phyloP scores from a whole-genome alignment of 164 flowering plant genomes.

The Kalanchoe fedtschenkoi region DNA sequence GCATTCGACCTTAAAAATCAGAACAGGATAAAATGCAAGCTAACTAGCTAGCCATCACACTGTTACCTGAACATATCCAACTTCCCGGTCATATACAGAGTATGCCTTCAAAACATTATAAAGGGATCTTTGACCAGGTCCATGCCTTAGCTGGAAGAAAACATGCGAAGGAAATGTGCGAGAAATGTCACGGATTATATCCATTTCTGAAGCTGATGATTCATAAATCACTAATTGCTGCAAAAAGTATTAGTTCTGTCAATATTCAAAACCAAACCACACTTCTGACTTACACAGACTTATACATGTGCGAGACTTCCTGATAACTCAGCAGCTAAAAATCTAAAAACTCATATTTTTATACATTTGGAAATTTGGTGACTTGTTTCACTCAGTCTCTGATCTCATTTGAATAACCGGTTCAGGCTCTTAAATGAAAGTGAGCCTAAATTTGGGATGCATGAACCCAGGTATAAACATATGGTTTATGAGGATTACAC shows the following conservation, averaged over 20 bases:
- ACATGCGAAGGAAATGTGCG: constrained; percentile 98
- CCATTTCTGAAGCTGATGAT: constrained; percentile 90
- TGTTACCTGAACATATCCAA: constrained; percentile 94
- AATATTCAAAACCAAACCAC: not conserved
- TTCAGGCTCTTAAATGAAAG: not conserved
- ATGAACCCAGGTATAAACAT: not conserved
- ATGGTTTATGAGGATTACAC: too few relatives aligned
- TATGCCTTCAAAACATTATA: constrained; percentile 97
- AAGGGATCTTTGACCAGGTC: constrained; percentile 99
- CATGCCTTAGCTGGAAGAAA: constrained; percentile 98
- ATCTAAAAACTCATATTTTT: not conserved
- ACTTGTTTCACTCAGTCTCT: not conserved
- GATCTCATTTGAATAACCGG: too few relatives aligned
- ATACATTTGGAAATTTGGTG: not conserved
- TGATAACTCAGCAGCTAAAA: too few relatives aligned
- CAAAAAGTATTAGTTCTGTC: constrained; percentile 8
- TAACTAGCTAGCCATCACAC: not conserved
- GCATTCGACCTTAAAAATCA: constrained; percentile 16
- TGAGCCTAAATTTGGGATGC: not conserved
- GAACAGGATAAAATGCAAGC: not conserved
- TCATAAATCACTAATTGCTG: constrained; percentile 97
- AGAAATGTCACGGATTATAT: constrained; percentile 94
- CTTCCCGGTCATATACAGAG: constrained; percentile 94
- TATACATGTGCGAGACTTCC: too few relatives aligned
- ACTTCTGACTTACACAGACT: not conserved